Percentiles rank a stretch among this genome's conserved stretches.
Evolutionary conservation across 768 basidiomycete species (phyloP).

Genomic region (Dendrothele bispora): DNA sequence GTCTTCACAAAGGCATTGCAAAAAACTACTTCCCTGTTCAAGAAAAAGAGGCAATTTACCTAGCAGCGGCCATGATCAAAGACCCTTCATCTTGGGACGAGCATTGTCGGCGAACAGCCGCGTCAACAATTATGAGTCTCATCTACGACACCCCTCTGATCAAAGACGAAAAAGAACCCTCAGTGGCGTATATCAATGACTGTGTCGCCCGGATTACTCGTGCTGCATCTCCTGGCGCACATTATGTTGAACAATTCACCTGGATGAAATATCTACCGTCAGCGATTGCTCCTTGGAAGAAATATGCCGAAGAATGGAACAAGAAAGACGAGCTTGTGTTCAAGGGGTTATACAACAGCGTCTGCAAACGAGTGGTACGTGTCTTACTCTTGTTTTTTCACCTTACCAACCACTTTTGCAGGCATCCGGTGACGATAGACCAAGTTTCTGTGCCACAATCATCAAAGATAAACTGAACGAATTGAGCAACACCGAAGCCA

Average conservation of each 20-base stretch:
- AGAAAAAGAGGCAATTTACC: conserved; percentile 26
- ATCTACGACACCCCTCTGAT: conserved; percentile 15
- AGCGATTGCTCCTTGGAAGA: conserved; percentile 11
- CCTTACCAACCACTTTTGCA: no score
- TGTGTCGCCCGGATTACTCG: conserved; percentile 21
- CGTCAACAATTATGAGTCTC: conserved; percentile 11
- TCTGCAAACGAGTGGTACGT: no score
- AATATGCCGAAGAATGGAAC: background rate
- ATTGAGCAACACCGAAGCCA: no score
- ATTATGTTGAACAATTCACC: conserved; percentile 27
- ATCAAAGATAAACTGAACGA: no score
- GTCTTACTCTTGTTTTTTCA: no score
- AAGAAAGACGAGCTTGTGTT: no score
- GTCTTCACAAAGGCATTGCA: conserved; percentile 22
- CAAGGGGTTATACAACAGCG: no score
- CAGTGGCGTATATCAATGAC: conserved; percentile 5
- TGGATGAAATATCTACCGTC: conserved; percentile 25
- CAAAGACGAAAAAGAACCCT: conserved; percentile 7
- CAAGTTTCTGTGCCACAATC: no score
- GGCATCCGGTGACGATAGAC: no score
- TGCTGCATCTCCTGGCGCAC: conserved; percentile 28
- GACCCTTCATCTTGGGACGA: conserved; percentile 28
- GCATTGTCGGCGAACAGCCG: conserved; percentile 20
- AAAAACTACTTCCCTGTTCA: conserved; percentile 23
- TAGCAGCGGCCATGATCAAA: conserved; percentile 23